Conservation (phyloP, 2,329 filamentous ascomycete genomes). For the Colletotrichum sp. region DNA sequence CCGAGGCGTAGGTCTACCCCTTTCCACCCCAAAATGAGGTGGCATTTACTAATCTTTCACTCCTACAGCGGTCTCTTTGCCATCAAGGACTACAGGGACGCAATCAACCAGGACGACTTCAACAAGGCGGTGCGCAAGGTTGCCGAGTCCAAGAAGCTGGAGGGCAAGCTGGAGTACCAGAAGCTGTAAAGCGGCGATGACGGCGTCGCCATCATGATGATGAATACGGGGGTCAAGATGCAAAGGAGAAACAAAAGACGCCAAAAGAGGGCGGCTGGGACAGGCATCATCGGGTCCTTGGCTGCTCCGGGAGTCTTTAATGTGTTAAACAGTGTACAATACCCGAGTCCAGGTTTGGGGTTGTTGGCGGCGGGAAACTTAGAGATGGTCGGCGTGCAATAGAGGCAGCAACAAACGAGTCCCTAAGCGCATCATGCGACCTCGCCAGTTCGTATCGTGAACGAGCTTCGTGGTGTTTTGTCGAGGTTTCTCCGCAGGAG, state of each 20-base stretch:
- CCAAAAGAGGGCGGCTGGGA: not conserved
- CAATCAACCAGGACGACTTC: constrained; percentile 98
- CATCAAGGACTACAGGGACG: constrained; percentile 97
- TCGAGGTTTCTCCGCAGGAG: not conserved
- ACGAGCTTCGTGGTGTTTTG: not conserved
- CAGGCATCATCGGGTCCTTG: not conserved
- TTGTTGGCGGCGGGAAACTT: constrained; percentile 12
- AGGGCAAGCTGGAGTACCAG: constrained; percentile 97
- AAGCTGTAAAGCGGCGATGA: constrained; percentile 66
- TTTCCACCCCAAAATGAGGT: not conserved
- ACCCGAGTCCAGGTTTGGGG: constrained; percentile 20
- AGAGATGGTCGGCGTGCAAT: not conserved
- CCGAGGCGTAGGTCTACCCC: constrained; percentile 80
- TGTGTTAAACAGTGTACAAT: constrained; percentile 21
- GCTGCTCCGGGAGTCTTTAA: not conserved
- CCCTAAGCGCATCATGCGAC: not conserved
- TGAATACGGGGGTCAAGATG: not conserved
- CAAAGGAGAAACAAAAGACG: not conserved
- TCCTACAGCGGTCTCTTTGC: constrained; percentile 82
- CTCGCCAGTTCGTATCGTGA: not conserved
- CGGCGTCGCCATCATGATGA: not conserved
- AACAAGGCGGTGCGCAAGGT: constrained; percentile 99
- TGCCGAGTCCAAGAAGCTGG: constrained; percentile 95
- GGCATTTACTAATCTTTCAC: constrained; percentile 28
- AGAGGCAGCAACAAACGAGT: not conserved